These are phyloP conservation scores for Blastobotrys niveus DNA, from an alignment of 1,139 yeast genomes.

Conservation along the genomic window DNA sequence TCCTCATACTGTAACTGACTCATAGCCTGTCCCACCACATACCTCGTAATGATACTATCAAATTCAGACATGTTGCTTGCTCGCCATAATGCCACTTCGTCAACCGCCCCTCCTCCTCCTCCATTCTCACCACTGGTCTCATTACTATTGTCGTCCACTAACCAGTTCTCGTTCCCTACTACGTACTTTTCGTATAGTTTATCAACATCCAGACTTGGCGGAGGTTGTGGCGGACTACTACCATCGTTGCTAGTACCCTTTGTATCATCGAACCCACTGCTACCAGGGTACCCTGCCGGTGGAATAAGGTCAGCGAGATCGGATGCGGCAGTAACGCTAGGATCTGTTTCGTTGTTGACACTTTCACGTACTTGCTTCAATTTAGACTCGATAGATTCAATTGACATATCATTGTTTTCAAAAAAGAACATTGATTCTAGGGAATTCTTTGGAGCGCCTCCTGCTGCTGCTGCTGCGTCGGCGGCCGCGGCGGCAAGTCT, in stretches of 20 bases:
- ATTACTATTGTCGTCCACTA: neutral
- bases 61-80: conserved; percentile 10
- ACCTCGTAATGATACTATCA: conserved; percentile 11
- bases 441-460: neutral
- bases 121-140: too few species aligned
- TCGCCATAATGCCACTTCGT: conserved; percentile 5
- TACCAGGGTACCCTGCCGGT: too few species aligned
- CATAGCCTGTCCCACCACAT: conserved; percentile 13
- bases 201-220: conserved; percentile 12
- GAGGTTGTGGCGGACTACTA: neutral
- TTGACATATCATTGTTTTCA: neutral
- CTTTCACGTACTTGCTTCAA: neutral
- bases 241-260: too few species aligned
- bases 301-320: too few species aligned
- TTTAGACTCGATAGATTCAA: neutral
- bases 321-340: too few species aligned
- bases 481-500: neutral
- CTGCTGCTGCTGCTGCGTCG: neutral
- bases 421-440: neutral
- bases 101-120: too few species aligned
- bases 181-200: conserved; percentile 10
- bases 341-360: too few species aligned
- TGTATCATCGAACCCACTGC: too few species aligned
- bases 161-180: conserved; percentile 1
- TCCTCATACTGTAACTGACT: conserved; percentile 14